Conservation (phyloP, 2,329 filamentous ascomycete genomes). For the Talaromyces sp. region DNA sequence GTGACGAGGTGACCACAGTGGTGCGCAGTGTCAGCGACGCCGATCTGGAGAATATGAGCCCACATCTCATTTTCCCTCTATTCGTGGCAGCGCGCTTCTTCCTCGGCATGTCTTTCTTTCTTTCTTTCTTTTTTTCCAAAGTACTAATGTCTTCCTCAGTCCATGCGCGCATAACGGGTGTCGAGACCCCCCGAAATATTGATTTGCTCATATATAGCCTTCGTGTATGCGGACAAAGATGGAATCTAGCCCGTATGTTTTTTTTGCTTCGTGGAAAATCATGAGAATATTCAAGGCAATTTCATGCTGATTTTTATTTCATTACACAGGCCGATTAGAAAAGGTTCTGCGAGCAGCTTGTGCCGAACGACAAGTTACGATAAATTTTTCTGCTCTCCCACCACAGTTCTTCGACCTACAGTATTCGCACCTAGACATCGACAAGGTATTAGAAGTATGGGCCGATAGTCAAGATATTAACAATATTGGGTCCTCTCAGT, state of each 20-base stretch:
- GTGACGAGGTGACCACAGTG: constrained; percentile 1
- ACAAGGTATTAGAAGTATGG: constrained; percentile 1
- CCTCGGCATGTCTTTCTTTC: neutral
- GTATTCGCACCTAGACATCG: constrained; percentile 1
- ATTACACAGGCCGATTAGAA: neutral
- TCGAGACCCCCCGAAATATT: neutral
- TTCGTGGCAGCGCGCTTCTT: constrained; percentile 2
- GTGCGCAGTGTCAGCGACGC: neutral
- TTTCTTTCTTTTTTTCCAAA: neutral
- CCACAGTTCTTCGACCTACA: constrained; percentile 3
- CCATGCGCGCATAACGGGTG: neutral
- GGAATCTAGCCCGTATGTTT: neutral
- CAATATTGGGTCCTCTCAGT: neutral
- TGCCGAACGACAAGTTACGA: constrained; percentile 1
- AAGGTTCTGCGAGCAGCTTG: neutral
- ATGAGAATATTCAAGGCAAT: neutral
- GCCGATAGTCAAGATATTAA: neutral
- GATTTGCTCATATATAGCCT: constrained; percentile 1
- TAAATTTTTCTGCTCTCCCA: neutral
- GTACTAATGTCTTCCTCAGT: neutral
- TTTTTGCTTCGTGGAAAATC: neutral
- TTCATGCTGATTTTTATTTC: neutral
- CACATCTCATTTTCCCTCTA: constrained; percentile 2
- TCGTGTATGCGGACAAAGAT: constrained; percentile 1
- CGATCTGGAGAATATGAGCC: neutral